Base-by-base conservation (phyloP, 2,329 filamentous ascomycete species). In the Tetracladium maxilliforme region DNA sequence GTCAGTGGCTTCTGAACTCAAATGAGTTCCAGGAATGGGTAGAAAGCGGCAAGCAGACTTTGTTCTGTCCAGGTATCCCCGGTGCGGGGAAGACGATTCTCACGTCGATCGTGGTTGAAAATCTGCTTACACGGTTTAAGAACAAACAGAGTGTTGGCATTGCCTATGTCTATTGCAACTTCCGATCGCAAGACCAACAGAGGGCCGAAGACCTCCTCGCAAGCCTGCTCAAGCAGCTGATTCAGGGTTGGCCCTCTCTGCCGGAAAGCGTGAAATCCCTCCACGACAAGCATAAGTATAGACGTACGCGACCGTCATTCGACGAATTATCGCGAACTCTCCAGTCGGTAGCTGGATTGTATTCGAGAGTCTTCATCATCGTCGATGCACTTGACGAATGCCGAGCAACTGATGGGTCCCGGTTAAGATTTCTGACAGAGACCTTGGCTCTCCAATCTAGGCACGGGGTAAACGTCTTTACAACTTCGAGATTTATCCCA, bases 21-120 rank as follows among this genome's bases (percentile, higher is more conserved):
- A 13, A 9, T 10, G 21, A 29, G 16, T 33, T 24, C 12, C 19
- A 32, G 15, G 10, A 10, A 3, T 33, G 30, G 30, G 12, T 25
- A 10, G 20, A 9, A 10, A 25, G 10, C 7, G 7, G 7, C 14
- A 19, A 12, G 11, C 16, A 35, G 28, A 34, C 19, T 4, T 19
- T 37, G 12, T 35, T 30, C 25, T 37, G 34, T 24, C 34, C 31
- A 24, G 33, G 35, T 10, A 33, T 33, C 23, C 34, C 24, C 14
- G 23, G 24, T 5, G 13, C 15, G 6, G 12, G 16, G 3, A n/a
- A 26, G 36, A 64, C 58, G 1, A 56, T 61, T 4, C 27, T 58
- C 1, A 38, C 53, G 0, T 48, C 57, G 0, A 47, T 52, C 7
- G 45, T 56, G 0, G 33, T 64, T 1, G 43, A 64, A 3, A 9